phyloP scores from a whole-genome alignment of 1,139 yeast genomes.

The Magnusiomyces ingens region DNA sequence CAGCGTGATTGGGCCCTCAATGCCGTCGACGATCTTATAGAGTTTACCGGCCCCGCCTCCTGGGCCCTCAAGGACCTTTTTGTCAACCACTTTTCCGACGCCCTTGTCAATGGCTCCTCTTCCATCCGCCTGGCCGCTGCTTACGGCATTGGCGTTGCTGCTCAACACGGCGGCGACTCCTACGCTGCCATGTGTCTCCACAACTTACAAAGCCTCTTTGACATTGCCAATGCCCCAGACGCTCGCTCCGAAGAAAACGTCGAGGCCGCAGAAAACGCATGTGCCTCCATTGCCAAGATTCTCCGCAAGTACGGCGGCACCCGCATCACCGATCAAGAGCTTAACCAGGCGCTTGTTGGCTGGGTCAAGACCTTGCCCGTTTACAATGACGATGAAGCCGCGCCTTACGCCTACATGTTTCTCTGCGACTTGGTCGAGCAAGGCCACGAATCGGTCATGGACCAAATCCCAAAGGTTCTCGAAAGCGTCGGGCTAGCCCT shows the following conservation, averaged over 20 bases:
- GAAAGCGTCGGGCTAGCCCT: constrained; percentile 75
- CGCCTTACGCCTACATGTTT: constrained; percentile 77
- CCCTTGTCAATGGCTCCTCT: constrained; percentile 54
- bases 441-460: constrained; percentile 54
- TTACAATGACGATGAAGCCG: constrained; percentile 79
- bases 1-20: constrained; percentile 75
- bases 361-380: constrained; percentile 86
- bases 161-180: constrained; percentile 63
- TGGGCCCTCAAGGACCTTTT: constrained; percentile 59
- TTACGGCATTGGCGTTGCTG: constrained; percentile 78
- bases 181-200: constrained; percentile 61
- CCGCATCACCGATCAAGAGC: constrained; percentile 38
- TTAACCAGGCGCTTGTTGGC: constrained; percentile 55
- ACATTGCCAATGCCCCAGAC: constrained; percentile 73
- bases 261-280: constrained; percentile 80
- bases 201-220: constrained; percentile 66
- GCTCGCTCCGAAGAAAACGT: constrained; percentile 79
- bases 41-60: constrained; percentile 67
- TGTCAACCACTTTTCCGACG: constrained; percentile 54
- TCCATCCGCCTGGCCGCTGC: constrained; percentile 84
- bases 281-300: constrained; percentile 78
- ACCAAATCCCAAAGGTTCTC: constrained; percentile 57
- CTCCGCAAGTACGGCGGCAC: constrained; percentile 39
- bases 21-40: constrained; percentile 72
- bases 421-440: constrained; percentile 66